These are phyloP conservation scores for Chamaecyparis obtusa DNA, from an alignment of 75 land plant species.

Conservation along the genomic window DNA sequence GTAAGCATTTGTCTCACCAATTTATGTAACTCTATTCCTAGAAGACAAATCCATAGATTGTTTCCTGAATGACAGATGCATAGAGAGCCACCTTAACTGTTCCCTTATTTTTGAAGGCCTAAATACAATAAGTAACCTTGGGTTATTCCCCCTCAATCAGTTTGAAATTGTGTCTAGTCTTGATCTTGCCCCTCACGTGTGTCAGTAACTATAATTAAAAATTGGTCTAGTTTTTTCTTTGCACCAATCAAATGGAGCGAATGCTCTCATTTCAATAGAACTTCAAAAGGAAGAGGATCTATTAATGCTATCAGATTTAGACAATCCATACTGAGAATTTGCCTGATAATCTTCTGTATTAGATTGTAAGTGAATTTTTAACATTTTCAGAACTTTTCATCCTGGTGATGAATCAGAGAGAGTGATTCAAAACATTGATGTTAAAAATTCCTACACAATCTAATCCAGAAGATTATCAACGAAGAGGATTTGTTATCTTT, in stretches of 20 bases:
- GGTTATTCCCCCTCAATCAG: not conserved
- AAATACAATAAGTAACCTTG: not conserved
- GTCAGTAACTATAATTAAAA: not conserved
- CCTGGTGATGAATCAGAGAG: too few species aligned
- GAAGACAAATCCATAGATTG: not conserved
- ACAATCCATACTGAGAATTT: too few species aligned
- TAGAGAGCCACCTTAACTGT: not conserved
- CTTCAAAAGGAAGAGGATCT: too few species aligned
- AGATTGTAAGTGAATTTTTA: too few species aligned
- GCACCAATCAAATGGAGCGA: not conserved
- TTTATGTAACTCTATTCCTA: not conserved
- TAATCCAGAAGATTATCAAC: too few species aligned
- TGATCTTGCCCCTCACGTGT: not conserved
- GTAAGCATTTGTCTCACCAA: not conserved
- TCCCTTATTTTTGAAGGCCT: not conserved
- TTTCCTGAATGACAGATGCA: not conserved
- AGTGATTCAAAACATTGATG: too few species aligned
- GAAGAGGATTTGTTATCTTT: not conserved
- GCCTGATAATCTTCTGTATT: too few species aligned
- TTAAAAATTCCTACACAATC: too few species aligned
- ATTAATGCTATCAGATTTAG: too few species aligned
- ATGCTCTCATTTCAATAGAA: not conserved
- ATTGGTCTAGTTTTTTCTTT: not conserved
- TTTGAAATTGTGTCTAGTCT: not conserved
- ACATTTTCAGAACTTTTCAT: too few species aligned